Percentiles rank a stretch among this genome's conserved stretches.
phyloP scores from a whole-genome alignment of 164 flowering plant genomes.

The Vitis amurensis region DNA sequence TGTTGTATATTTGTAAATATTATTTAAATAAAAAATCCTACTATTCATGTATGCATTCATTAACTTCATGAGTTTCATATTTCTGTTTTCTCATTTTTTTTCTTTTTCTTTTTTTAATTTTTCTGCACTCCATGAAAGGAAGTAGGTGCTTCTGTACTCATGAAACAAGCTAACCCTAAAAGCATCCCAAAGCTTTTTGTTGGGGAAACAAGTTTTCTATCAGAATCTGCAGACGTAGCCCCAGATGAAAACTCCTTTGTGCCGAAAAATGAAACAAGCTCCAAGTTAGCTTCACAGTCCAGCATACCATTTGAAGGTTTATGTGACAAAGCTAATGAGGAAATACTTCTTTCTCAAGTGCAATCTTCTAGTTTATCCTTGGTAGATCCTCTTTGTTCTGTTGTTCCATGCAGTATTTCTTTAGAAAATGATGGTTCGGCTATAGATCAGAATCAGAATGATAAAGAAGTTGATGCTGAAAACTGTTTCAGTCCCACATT shows the following conservation, averaged over 20 bases:
- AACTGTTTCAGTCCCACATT: constrained; percentile 13
- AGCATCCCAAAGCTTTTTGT: constrained; percentile 32
- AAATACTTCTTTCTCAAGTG: constrained; percentile 38
- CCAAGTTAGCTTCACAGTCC: constrained; percentile 30
- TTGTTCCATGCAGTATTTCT: constrained; percentile 82
- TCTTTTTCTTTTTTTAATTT: not conserved
- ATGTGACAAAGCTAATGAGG: constrained; percentile 24
- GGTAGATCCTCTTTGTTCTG: constrained; percentile 83
- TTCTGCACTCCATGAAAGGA: constrained; percentile 22
- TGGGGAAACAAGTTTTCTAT: constrained; percentile 66
- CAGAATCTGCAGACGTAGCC: constrained; percentile 70
- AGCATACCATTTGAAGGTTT: constrained; percentile 33
- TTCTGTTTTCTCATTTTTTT: not conserved
- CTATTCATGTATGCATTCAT: too few relatives aligned
- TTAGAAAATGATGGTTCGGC: constrained; percentile 25
- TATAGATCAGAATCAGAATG: constrained; percentile 17
- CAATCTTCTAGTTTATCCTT: constrained; percentile 43
- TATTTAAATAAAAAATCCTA: too few relatives aligned
- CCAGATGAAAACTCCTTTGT: constrained; percentile 60
- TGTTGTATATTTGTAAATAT: too few relatives aligned
- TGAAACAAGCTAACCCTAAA: constrained; percentile 13
- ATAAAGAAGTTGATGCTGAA: constrained; percentile 16
- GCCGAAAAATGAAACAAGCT: constrained; percentile 30
- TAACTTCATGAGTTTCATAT: not conserved
- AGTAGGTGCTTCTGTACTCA: constrained; percentile 18